phyloP scores from a whole-genome alignment of 2,329 filamentous ascomycete species.

The Aspergillus hortae region DNA sequence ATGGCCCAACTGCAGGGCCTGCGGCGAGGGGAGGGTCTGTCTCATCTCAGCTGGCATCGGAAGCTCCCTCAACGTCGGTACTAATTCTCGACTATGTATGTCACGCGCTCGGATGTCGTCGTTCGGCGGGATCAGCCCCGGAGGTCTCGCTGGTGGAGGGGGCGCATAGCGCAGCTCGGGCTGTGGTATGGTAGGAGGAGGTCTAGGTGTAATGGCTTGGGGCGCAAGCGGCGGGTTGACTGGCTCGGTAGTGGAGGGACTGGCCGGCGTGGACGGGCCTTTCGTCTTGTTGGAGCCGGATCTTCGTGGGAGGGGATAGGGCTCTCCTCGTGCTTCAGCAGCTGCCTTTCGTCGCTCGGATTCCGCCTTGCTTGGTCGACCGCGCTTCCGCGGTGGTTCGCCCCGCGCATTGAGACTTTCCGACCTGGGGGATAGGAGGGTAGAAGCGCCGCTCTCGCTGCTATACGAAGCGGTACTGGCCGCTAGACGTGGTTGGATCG shows the following conservation, averaged over 20 bases:
- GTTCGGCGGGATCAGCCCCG: constrained; percentile 12
- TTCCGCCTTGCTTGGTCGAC: constrained; percentile 42
- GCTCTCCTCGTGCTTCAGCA: constrained; percentile 38
- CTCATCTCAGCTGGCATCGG: constrained; percentile 23
- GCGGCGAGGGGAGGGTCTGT: constrained; percentile 29
- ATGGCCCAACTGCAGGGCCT: constrained; percentile 26
- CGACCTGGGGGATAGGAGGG: constrained; percentile 32
- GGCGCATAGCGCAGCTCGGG: constrained; percentile 20
- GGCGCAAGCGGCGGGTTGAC: constrained; percentile 17
- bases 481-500: constrained; percentile 40
- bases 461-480: constrained; percentile 30
- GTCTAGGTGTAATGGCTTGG: constrained; percentile 10
- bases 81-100: constrained; percentile 18
- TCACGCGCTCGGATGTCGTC: constrained; percentile 19
- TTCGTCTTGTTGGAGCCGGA: constrained; percentile 24
- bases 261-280: constrained; percentile 27
- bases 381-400: constrained; percentile 39
- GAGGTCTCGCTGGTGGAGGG: constrained; percentile 11
- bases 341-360: constrained; percentile 36
- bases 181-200: constrained; percentile 13
- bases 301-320: constrained; percentile 34
- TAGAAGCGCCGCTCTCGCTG: constrained; percentile 31
- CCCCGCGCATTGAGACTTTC: constrained; percentile 22
- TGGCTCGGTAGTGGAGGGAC: constrained; percentile 24
- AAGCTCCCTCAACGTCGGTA: constrained; percentile 23